These are phyloP conservation scores for Phytophthora citrophthora DNA, from an alignment of 352 stramenopile genomes.

Conservation along the genomic window DNA sequence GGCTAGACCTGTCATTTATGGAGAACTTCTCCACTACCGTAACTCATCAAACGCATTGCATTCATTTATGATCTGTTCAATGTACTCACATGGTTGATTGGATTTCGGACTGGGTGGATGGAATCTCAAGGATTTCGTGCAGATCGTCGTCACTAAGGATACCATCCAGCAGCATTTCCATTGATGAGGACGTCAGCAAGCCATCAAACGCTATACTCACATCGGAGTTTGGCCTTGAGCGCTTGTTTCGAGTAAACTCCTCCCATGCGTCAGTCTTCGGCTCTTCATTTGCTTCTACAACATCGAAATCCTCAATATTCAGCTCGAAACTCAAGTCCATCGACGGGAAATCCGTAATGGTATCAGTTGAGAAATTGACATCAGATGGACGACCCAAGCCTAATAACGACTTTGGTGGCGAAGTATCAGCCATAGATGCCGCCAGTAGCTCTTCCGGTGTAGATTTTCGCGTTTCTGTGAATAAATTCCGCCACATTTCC, in stretches of 20 bases:
- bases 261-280: background rate
- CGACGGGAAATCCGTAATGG: background rate
- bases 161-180: constrained; percentile 5
- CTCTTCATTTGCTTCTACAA: background rate
- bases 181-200: constrained; percentile 1
- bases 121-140: constrained; percentile 10
- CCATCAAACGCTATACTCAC: background rate
- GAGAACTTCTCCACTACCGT: no score
- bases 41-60: no score
- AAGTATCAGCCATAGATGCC: constrained; percentile 1
- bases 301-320: constrained; percentile 1
- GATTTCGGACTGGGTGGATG: background rate
- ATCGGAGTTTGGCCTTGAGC: background rate
- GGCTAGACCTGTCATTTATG: background rate
- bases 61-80: background rate
- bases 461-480: background rate
- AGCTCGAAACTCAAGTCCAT: constrained; percentile 9
- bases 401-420: background rate
- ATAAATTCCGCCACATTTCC: background rate
- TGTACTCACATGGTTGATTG: background rate
- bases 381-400: background rate
- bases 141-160: constrained; percentile 23
- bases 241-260: background rate
- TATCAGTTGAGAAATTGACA: background rate
- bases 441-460: constrained; percentile 11